Evolutionary conservation across 2,329 filamentous ascomycete genomes (phyloP).

Genomic region (Apiospora arundinis): DNA sequence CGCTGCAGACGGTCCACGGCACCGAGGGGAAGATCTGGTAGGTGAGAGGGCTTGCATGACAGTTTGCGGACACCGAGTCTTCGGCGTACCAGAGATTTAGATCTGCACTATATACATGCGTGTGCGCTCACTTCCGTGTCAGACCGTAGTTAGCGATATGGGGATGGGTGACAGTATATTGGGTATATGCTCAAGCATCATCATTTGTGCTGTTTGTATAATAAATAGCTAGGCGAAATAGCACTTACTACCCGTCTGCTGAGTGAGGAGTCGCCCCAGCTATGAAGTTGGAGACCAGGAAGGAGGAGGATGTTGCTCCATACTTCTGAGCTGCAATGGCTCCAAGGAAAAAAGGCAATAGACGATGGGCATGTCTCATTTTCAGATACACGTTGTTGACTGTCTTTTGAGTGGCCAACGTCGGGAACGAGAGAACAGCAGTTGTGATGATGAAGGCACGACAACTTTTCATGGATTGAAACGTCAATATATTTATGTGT

Average conservation of each 20-base stretch:
- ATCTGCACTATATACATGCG: slow-evolving; percentile 23
- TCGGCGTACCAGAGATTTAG: slow-evolving; percentile 25
- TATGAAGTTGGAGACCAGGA: slow-evolving; percentile 28
- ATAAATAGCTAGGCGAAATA: no score
- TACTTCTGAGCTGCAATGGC: not conserved
- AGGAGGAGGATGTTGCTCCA: slow-evolving; percentile 6
- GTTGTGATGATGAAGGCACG: not conserved
- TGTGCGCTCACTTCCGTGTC: no score
- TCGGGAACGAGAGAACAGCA: not conserved
- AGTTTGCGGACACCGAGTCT: slow-evolving; percentile 22
- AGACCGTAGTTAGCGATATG: no score
- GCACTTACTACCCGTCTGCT: slow-evolving; percentile 30
- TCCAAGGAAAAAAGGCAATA: not conserved
- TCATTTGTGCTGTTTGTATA: no score
- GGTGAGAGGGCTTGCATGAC: slow-evolving; percentile 25
- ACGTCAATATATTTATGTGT: not conserved
- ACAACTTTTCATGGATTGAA: not conserved
- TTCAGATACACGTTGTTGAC: not conserved
- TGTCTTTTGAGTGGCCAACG: not conserved
- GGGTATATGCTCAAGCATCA: no score
- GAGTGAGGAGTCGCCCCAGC: slow-evolving; percentile 33
- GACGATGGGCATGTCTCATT: not conserved
- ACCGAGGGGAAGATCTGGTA: slow-evolving; percentile 30
- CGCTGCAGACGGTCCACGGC: slow-evolving; percentile 28
- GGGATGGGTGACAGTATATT: no score